Percentiles rank a stretch among this genome's conserved stretches.
phyloP scores from a whole-genome alignment of 2,329 filamentous ascomycete genomes.

The Rhynchosporium agropyri region DNA sequence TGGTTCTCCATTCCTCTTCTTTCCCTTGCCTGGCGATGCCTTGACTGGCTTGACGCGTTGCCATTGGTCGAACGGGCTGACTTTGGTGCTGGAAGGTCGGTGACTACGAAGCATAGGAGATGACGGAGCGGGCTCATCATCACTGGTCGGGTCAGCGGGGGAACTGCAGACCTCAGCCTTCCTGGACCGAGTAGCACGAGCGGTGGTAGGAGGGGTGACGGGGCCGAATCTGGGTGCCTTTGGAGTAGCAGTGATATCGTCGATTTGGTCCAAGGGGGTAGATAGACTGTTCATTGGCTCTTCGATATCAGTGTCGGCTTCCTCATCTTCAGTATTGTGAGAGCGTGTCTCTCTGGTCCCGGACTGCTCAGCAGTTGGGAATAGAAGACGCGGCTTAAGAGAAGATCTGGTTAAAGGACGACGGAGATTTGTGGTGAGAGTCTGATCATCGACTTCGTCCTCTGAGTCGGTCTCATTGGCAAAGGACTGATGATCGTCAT shows the following conservation, averaged over 20 bases:
- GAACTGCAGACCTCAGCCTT: constrained; percentile 44
- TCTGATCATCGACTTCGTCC: constrained; percentile 40
- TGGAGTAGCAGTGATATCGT: constrained; percentile 52
- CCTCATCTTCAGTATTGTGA: constrained; percentile 60
- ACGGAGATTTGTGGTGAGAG: constrained; percentile 41
- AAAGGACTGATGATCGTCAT: constrained; percentile 34
- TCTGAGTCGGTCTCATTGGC: constrained; percentile 36
- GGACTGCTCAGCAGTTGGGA: constrained; percentile 53
- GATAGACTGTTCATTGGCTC: constrained; percentile 37
- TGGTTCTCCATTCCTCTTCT: constrained; percentile 49
- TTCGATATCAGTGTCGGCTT: constrained; percentile 55
- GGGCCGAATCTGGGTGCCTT: constrained; percentile 59
- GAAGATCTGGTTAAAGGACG: constrained; percentile 65
- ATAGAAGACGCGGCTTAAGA: constrained; percentile 73
- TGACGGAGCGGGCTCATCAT: constrained; percentile 26
- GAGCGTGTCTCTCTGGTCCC: constrained; percentile 61
- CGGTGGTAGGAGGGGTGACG: constrained; percentile 64
- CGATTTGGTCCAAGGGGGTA: constrained; percentile 41
- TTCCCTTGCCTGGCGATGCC: constrained; percentile 28
- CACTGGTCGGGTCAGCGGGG: constrained; percentile 39
- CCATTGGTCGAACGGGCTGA: constrained; percentile 67
- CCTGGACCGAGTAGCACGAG: constrained; percentile 62
- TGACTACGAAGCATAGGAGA: constrained; percentile 42
- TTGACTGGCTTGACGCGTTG: constrained; percentile 60
- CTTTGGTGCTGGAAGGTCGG: constrained; percentile 23